Evolutionary conservation across 2,329 filamentous ascomycete species (phyloP).

Genomic region (Trichoderma koningiopsis): DNA sequence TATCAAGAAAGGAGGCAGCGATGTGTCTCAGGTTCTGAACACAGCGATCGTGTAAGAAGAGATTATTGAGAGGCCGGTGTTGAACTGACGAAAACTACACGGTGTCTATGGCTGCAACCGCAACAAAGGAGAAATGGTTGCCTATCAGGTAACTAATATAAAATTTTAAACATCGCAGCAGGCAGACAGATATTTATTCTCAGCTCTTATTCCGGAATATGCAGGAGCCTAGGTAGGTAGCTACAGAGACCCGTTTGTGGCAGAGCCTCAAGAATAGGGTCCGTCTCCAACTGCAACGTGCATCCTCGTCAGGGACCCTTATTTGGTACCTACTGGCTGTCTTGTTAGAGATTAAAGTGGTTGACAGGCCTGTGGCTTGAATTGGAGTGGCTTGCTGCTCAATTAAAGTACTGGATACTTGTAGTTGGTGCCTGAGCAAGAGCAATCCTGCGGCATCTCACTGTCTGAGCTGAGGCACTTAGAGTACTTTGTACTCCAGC

Average conservation of each 20-base stretch:
- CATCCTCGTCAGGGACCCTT: neutral
- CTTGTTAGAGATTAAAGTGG: neutral
- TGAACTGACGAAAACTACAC: neutral
- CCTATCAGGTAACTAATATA: neutral
- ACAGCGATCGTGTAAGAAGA: neutral
- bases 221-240: neutral
- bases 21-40: neutral
- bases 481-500: conserved; percentile 18
- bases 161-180: neutral
- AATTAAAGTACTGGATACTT: conserved; percentile 21
- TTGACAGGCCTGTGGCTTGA: conserved; percentile 16
- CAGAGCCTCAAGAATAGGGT: neutral
- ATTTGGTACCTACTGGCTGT: neutral
- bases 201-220: neutral
- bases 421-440: neutral
- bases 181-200: neutral
- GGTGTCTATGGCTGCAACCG: neutral
- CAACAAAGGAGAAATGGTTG: neutral
- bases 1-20: neutral
- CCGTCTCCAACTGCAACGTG: neutral
- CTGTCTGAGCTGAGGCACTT: neutral
- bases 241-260: neutral
- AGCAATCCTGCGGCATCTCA: neutral
- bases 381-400: conserved; percentile 14
- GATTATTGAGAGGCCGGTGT: neutral